phyloP scores from a whole-genome alignment of 2,329 filamentous ascomycete species.

The Pyrenophora graminea region DNA sequence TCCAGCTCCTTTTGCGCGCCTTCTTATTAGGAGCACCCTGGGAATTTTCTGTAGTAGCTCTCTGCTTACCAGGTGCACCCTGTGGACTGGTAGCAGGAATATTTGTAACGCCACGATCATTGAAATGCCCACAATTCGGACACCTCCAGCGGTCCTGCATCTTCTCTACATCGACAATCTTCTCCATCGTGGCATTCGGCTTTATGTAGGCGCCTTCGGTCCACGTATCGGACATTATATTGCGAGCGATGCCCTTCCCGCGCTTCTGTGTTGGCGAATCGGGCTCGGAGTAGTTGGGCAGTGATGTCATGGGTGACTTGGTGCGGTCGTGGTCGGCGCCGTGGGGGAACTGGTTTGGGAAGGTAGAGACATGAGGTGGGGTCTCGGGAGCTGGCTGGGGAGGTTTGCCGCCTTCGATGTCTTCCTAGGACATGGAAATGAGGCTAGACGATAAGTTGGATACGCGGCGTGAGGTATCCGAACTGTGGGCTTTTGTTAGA shows the following conservation, averaged over 20 bases:
- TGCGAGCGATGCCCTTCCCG: conserved; percentile 2
- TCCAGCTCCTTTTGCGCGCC: too few species aligned
- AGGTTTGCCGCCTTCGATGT: not conserved
- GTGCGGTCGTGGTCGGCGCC: conserved; percentile 3
- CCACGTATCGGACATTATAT: conserved; percentile 12
- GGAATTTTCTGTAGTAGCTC: too few species aligned
- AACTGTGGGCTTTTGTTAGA: not conserved
- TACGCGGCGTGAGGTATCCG: not conserved
- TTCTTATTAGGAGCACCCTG: too few species aligned
- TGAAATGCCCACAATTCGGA: conserved; percentile 9
- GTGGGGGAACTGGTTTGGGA: conserved; percentile 5
- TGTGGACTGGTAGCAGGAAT: not conserved
- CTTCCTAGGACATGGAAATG: not conserved
- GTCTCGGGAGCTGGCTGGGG: not conserved
- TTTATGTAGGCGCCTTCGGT: conserved; percentile 10
- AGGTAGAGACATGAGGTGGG: not conserved
- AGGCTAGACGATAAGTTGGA: conserved; percentile 5
- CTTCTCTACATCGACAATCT: conserved; percentile 3
- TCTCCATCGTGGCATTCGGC: not conserved
- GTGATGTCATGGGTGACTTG: not conserved
- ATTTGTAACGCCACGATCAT: not conserved
- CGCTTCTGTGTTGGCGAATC: conserved; percentile 6
- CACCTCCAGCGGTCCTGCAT: conserved; percentile 10
- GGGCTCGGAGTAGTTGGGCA: conserved; percentile 6
- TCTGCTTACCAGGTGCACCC: not conserved